These are phyloP conservation scores for Calycina herbarum DNA, from an alignment of 2,329 filamentous ascomycete genomes.

Conservation along the genomic window DNA sequence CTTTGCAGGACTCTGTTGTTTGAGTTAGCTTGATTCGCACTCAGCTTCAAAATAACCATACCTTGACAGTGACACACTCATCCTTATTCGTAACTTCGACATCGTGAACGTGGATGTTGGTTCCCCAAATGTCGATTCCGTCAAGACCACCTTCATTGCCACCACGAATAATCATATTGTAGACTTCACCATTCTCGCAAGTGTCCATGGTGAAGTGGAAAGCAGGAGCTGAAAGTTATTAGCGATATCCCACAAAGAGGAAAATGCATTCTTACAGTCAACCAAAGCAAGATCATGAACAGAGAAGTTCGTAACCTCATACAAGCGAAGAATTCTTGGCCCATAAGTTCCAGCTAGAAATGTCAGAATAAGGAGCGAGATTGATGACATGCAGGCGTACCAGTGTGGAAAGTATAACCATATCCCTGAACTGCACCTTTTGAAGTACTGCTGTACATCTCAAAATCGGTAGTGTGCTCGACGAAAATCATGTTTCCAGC, in stretches of 20 bases:
- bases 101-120: constrained; percentile 58
- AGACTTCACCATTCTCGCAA: constrained; percentile 52
- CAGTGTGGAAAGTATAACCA: constrained; percentile 48
- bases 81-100: constrained; percentile 63
- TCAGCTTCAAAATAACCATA: neutral
- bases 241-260: neutral
- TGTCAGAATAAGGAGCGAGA: constrained; percentile 26
- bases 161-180: constrained; percentile 56
- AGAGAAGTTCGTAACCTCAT: constrained; percentile 26
- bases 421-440: constrained; percentile 53
- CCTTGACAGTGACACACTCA: constrained; percentile 58
- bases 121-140: constrained; percentile 55
- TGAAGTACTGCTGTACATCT: constrained; percentile 52
- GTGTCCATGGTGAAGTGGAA: constrained; percentile 51
- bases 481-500: constrained; percentile 55
- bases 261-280: constrained; percentile 21
- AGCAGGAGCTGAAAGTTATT: constrained; percentile 20
- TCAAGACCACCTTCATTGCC: constrained; percentile 53
- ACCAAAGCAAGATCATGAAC: constrained; percentile 30
- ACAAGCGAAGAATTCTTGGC: constrained; percentile 28
- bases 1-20: constrained; percentile 49
- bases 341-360: constrained; percentile 17
- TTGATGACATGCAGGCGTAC: constrained; percentile 28
- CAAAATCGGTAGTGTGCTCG: constrained; percentile 51
- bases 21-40: neutral